Conservation (phyloP, 2,329 filamentous ascomycete species). For the Apiospora malaysiana region DNA sequence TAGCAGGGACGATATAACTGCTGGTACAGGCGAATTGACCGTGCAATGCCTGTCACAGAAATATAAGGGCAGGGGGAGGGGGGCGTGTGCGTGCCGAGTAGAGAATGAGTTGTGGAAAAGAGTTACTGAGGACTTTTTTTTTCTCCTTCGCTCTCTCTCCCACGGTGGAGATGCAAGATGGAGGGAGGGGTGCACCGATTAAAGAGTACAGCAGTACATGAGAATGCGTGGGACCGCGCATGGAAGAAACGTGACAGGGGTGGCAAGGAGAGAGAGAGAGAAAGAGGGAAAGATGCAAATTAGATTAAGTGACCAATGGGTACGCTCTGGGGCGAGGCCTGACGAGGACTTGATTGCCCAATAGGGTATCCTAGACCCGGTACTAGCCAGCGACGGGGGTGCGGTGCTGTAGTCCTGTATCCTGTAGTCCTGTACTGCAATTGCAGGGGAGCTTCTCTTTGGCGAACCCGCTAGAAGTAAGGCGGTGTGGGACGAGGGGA, state of each 20-base stretch:
- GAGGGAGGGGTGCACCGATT: conserved; percentile 42
- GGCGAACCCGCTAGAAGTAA: conserved; percentile 34
- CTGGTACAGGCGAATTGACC: conserved; percentile 34
- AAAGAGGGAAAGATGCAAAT: conserved; percentile 44
- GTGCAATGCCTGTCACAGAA: conserved; percentile 39
- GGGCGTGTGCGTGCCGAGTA: conserved; percentile 16
- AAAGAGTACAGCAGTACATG: conserved; percentile 28
- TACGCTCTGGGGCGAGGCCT: conserved; percentile 41
- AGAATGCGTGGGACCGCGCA: conserved; percentile 50
- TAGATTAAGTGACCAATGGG: conserved; percentile 61
- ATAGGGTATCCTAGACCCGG: conserved; percentile 55
- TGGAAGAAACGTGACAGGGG: conserved; percentile 59
- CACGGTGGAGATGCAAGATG: conserved; percentile 22
- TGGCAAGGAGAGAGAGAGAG: conserved; percentile 34
- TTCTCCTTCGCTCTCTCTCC: not conserved
- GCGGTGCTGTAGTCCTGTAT: conserved; percentile 28
- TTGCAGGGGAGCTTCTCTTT: conserved; percentile 31
- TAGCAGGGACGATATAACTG: conserved; percentile 37
- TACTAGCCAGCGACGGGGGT: conserved; percentile 49
- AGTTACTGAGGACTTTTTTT: not conserved
- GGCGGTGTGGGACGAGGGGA: conserved; percentile 42
- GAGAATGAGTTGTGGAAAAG: not conserved
- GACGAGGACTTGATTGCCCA: conserved; percentile 55
- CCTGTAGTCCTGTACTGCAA: not conserved
- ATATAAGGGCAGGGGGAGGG: conserved; percentile 30